Evolutionary conservation across 2,329 filamentous ascomycete genomes (phyloP).

Genomic region (Aspergillus udagawae): DNA sequence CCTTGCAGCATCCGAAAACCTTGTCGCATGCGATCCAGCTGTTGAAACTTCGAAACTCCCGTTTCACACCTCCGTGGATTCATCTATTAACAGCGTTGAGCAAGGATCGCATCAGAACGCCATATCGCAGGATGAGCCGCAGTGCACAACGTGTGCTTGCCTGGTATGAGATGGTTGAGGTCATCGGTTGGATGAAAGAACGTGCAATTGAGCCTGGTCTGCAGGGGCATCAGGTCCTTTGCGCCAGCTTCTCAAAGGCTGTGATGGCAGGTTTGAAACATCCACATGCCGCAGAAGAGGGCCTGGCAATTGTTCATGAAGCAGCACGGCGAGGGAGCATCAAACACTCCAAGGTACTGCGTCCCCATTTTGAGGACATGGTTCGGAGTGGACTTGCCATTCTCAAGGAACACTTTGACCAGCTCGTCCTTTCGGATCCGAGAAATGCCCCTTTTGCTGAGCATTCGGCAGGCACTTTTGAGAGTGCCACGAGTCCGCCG

Average conservation of each 20-base stretch:
- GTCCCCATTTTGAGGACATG: slow-evolving; percentile 25
- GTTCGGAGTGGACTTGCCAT: slow-evolving; percentile 25
- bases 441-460: slow-evolving; percentile 20
- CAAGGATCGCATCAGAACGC: slow-evolving; percentile 16
- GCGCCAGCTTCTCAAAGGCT: slow-evolving; percentile 33
- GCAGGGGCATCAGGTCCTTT: slow-evolving; percentile 34
- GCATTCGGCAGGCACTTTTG: slow-evolving; percentile 10
- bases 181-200: slow-evolving; percentile 33
- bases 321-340: slow-evolving; percentile 8
- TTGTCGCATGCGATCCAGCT: slow-evolving; percentile 37
- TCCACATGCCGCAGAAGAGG: slow-evolving; percentile 23
- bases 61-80: slow-evolving; percentile 33
- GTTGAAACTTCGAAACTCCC: slow-evolving; percentile 25
- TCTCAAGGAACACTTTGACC: slow-evolving; percentile 35
- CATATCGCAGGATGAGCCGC: slow-evolving; percentile 16
- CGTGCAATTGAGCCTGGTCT: slow-evolving; percentile 27
- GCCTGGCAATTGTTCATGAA: slow-evolving; percentile 21
- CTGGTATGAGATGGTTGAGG: slow-evolving; percentile 35
- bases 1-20: slow-evolving; percentile 22
- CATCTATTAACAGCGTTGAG: slow-evolving; percentile 32
- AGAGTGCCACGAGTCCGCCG: slow-evolving; percentile 8
- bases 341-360: not conserved
- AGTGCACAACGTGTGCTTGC: slow-evolving; percentile 30
- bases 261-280: slow-evolving; percentile 28
- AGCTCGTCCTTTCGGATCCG: slow-evolving; percentile 28